These are phyloP conservation scores for Catunica adiposa DNA, from an alignment of 2,329 filamentous ascomycete species.

Conservation along the genomic window DNA sequence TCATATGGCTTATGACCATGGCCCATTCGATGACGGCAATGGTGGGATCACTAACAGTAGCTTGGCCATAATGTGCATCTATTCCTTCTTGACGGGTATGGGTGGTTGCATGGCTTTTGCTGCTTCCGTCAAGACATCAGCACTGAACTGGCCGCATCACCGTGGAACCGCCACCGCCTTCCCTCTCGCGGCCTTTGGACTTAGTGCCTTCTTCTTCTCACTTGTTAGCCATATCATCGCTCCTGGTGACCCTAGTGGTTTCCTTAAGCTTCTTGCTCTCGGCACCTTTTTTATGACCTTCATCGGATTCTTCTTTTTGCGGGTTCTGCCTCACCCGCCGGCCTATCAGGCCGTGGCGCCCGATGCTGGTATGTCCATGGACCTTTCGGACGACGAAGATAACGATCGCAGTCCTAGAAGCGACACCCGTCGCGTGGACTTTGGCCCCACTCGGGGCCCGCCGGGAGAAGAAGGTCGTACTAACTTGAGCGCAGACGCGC, in stretches of 20 bases:
- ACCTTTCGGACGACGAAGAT: not conserved
- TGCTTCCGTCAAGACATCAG: conserved; percentile 70
- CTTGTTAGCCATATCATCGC: conserved; percentile 60
- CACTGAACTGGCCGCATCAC: conserved; percentile 80
- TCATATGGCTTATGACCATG: conserved; percentile 58
- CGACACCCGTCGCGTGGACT: not conserved
- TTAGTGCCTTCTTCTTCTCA: conserved; percentile 95
- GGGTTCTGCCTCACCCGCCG: conserved; percentile 44
- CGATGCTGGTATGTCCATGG: conserved; percentile 10
- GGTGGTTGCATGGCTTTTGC: conserved; percentile 87
- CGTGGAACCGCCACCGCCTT: conserved; percentile 90
- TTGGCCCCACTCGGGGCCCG: not conserved
- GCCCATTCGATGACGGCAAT: conserved; percentile 18
- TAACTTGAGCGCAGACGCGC: not conserved
- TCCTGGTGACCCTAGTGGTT: conserved; percentile 65
- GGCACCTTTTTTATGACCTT: conserved; percentile 66
- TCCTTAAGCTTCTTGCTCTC: conserved; percentile 62
- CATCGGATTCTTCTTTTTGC: conserved; percentile 68
- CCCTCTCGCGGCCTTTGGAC: conserved; percentile 76
- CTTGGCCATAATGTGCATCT: conserved; percentile 55
- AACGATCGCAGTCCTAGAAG: not conserved
- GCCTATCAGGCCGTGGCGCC: conserved; percentile 38
- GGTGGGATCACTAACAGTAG: conserved; percentile 25
- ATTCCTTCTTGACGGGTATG: conserved; percentile 69
- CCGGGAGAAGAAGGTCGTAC: not conserved